Base-by-base conservation (phyloP, 345 rosid species). In the Citrus sp. region DNA sequence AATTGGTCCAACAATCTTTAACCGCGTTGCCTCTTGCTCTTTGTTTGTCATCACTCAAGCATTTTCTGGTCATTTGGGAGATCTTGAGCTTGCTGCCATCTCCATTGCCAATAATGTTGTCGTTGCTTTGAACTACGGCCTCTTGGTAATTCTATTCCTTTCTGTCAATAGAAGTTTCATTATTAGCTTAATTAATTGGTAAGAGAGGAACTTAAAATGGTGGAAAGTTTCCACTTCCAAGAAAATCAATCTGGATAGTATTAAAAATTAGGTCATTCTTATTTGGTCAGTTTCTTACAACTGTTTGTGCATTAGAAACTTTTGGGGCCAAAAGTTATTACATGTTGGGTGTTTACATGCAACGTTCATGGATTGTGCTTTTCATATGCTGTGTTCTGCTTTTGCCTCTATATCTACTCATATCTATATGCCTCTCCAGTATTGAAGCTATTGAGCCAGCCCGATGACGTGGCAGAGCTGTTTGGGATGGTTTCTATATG, bases 41-140 rank as follows among this genome's bases (percentile, higher is more conserved):
- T 90, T 87, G 92, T 66, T 94, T 28, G 84, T 95, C 78, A 95
- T 95, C 63, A 93, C 98, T 49, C 98, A 92, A 85, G 94, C 98
- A 34, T 95, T 90, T 59, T 95, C 97, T 5, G 98, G 98, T 55
- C 98, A 93, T 77, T 83, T 95, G 34, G 98, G 97, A 0, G 94
- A 92, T 70, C 92, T 92, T 27, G 92, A 93, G 78, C 92, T 95
- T 18, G 95, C 95, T 22, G 98, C 95, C 34, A 84, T 93, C 51
- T 91, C 98, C 77, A 88, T 93, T 51, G 85, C 90, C 13, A 84
- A 40, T 71, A 96, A 79, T 82, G 94, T 94, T 80, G 54, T 89
- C 77, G 79, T 89, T 28, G 94, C 97, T 34, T 89, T 96, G 65
- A 92, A 91, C 84, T 86, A 87, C 18, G 99, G 99, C 71, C 94